These are phyloP conservation scores for Ajuga chamaepitys DNA, from an alignment of 257 asterid genomes.

Conservation along the genomic window DNA sequence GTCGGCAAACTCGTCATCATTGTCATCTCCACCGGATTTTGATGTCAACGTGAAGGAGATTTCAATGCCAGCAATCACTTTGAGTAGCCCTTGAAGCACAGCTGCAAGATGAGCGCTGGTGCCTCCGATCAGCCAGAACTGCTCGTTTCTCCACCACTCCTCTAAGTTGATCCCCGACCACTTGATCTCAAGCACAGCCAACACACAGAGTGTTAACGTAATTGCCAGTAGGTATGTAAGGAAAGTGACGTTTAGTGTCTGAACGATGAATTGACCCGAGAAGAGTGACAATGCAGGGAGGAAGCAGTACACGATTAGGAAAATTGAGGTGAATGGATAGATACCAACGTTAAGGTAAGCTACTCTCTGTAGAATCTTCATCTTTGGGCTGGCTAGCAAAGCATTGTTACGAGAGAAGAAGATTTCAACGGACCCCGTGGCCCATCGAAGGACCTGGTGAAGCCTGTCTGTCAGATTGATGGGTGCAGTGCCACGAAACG, in stretches of 20 bases:
- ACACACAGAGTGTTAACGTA: slow-evolving; percentile 48
- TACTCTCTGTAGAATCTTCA: slow-evolving; percentile 58
- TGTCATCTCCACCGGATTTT: slow-evolving; percentile 60
- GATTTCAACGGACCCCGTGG: slow-evolving; percentile 72
- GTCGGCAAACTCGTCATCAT: slow-evolving; percentile 54
- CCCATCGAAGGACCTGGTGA: slow-evolving; percentile 85
- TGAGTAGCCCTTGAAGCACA: slow-evolving; percentile 69
- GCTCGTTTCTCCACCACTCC: slow-evolving; percentile 87
- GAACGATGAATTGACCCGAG: slow-evolving; percentile 69
- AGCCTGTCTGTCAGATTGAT: slow-evolving; percentile 70
- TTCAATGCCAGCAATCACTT: slow-evolving; percentile 70
- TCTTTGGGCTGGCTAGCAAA: slow-evolving; percentile 48
- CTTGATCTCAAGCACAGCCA: slow-evolving; percentile 65
- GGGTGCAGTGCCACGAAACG: slow-evolving; percentile 81
- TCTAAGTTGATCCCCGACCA: slow-evolving; percentile 65
- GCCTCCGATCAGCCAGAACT: slow-evolving; percentile 74
- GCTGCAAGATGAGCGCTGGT: slow-evolving; percentile 85
- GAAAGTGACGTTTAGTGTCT: slow-evolving; percentile 48
- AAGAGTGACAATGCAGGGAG: slow-evolving; percentile 73
- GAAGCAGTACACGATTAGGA: slow-evolving; percentile 71
- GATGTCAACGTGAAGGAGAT: slow-evolving; percentile 69
- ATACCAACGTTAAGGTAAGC: slow-evolving; percentile 80
- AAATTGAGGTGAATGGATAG: slow-evolving; percentile 64
- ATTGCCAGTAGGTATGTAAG: slow-evolving; percentile 55
- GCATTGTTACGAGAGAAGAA: slow-evolving; percentile 76